These are phyloP conservation scores for Vachellia collinsii DNA, from an alignment of 306 rosid species.

Conservation along the genomic window DNA sequence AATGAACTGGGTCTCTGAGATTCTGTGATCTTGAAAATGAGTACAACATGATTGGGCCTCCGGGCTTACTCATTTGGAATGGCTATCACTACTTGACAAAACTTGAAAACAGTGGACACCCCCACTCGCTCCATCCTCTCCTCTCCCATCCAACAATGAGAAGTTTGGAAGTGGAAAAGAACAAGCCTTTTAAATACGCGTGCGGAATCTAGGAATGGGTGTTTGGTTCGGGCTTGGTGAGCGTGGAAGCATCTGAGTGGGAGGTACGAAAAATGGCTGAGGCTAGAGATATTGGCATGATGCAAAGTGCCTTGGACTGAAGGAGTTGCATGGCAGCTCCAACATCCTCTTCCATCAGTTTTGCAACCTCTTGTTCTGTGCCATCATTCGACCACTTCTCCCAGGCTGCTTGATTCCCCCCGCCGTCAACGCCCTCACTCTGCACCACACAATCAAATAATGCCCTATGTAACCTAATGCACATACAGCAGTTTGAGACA, in stretches of 20 bases:
- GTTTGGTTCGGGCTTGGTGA: slow-evolving; percentile 81
- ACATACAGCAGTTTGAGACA: neutral
- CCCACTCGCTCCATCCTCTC: slow-evolving; percentile 43
- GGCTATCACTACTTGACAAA: slow-evolving; percentile 52
- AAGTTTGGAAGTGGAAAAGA: slow-evolving; percentile 35
- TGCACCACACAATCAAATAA: slow-evolving; percentile 29
- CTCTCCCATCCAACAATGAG: slow-evolving; percentile 21
- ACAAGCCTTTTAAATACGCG: slow-evolving; percentile 27
- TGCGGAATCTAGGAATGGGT: slow-evolving; percentile 53
- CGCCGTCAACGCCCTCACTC: slow-evolving; percentile 75
- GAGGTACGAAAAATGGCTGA: slow-evolving; percentile 83
- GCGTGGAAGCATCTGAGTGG: slow-evolving; percentile 58
- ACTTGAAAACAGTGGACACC: slow-evolving; percentile 38
- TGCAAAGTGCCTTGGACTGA: slow-evolving; percentile 96
- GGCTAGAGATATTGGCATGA: slow-evolving; percentile 98
- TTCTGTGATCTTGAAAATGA: slow-evolving; percentile 48
- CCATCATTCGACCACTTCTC: slow-evolving; percentile 97
- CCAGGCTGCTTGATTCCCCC: slow-evolving; percentile 72
- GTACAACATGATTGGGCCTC: slow-evolving; percentile 46
- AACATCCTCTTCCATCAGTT: slow-evolving; percentile 96
- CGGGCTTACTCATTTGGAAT: slow-evolving; percentile 41
- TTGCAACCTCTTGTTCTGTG: slow-evolving; percentile 92
- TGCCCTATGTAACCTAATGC: neutral
- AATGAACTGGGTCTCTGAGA: slow-evolving; percentile 45
- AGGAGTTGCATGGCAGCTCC: slow-evolving; percentile 99